Conservation (phyloP, 2,329 filamentous ascomycete species). For the Botrytis paeoniae region DNA sequence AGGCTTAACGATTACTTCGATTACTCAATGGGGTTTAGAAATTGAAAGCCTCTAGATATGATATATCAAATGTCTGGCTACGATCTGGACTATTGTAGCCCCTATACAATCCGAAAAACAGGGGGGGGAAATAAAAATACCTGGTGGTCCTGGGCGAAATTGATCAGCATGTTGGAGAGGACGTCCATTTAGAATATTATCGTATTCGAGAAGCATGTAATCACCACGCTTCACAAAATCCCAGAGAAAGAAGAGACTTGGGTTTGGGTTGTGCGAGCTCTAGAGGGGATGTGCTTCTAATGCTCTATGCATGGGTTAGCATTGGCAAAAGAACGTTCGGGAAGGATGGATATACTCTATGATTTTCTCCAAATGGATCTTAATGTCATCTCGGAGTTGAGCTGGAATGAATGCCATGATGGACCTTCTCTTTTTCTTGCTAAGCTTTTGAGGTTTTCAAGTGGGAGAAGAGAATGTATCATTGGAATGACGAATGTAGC, state of each 20-base stretch:
- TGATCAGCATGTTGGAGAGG: constrained; percentile 40
- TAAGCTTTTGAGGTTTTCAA: no score
- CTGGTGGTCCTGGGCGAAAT: constrained; percentile 30
- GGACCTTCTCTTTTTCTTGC: not conserved
- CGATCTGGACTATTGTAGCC: not conserved
- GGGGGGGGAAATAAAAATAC: constrained; percentile 16
- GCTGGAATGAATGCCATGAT: constrained; percentile 7
- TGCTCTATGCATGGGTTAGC: constrained; percentile 20
- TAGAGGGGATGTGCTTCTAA: constrained; percentile 27
- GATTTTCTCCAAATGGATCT: not conserved
- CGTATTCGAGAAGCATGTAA: constrained; percentile 44
- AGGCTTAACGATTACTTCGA: not conserved
- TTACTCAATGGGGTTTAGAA: not conserved
- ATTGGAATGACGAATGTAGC: not conserved
- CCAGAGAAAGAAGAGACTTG: constrained; percentile 41
- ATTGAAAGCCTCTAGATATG: not conserved
- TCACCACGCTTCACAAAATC: constrained; percentile 44
- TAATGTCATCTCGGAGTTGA: constrained; percentile 15
- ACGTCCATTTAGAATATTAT: constrained; percentile 40
- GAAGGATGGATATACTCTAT: not conserved
- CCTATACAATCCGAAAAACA: not conserved
- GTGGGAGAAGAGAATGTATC: not conserved
- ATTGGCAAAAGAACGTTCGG: not conserved
- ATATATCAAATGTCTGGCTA: not conserved
- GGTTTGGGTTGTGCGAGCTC: constrained; percentile 25